Evolutionary conservation across 1,139 yeast genomes (phyloP), one percentile per base, ranked within the genome.

Genomic region (Eremothecium gossypii): DNA sequence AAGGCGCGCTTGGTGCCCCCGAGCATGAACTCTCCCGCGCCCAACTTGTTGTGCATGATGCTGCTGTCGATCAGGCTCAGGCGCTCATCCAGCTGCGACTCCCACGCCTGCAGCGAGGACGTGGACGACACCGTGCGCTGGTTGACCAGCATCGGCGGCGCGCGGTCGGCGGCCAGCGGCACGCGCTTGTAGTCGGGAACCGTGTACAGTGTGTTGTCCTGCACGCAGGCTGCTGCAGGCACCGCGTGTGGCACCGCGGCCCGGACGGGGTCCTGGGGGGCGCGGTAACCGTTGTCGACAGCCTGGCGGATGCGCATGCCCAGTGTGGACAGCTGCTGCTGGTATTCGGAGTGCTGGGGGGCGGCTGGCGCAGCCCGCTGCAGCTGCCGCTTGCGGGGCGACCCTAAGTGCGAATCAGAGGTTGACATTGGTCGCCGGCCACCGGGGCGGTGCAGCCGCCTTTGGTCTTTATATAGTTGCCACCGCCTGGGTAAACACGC

Each of bases 241-340:
- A 10, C 44, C 7, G 43, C 39, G 36, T 35, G 44, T 23, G 33
- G 34, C 27, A 35, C 33, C 27, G 37, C 39, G n/a, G 33, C 42
- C 41, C 26, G 14, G 20, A 17, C 33, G 12, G 35, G 27, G 38
- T 45, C 29, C 38, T 50, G 27, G 50, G 60, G 41, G 6, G 49
- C 47, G 49, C 58, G 65, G 61, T 79, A 79, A 0, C 86, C 87
- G 38, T 78, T 79, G 36, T 76, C 69, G 2, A 81, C 77, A 1
- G 82, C 71, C 53, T 79, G 78, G 55, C 91, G 71, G 49, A 81
- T 75, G 49, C 85, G 69, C 85, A 79, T 80, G 0, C 86, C 87
- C 5, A 80, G 55, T 0, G 79, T 70, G 34, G 79, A 70, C 26
- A 81, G 66, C 33, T 58, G 56, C 41, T 53, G 51, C 44, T 59